Evolutionary conservation across 495 filamentous ascomycete species (phyloP).

Genomic region (Mytilinidion resinicola): DNA sequence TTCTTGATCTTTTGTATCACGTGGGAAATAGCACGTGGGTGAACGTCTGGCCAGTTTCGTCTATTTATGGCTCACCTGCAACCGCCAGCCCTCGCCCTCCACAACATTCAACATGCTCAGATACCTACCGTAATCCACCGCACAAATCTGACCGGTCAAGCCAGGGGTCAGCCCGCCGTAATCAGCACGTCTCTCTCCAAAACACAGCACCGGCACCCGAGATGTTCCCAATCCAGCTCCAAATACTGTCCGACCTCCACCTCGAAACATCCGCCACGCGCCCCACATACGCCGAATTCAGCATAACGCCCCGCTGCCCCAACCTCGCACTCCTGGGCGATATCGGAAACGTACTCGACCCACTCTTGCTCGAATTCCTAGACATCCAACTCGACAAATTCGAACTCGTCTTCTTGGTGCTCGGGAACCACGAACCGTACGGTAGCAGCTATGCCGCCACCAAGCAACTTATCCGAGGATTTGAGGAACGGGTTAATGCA

Average conservation of each 20-base stretch:
- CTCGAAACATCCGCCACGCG: conserved; percentile 37
- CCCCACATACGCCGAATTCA: conserved; percentile 43
- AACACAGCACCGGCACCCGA: background rate
- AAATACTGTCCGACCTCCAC: conserved; percentile 55
- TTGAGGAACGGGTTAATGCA: background rate
- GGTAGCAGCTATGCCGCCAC: conserved; percentile 34
- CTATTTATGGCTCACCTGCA: background rate
- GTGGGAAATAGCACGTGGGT: background rate
- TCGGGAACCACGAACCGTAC: conserved; percentile 56
- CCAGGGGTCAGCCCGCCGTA: background rate
- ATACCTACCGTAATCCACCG: background rate
- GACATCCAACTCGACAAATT: conserved; percentile 42
- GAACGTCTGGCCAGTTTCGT: background rate
- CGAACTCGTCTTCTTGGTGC: conserved; percentile 44
- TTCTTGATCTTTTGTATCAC: background rate
- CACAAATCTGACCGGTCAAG: background rate
- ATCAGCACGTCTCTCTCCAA: background rate
- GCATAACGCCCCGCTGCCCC: conserved; percentile 41
- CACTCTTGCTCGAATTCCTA: conserved; percentile 43
- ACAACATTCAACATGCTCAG: background rate
- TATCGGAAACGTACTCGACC: conserved; percentile 45
- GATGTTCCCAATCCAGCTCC: conserved; percentile 32
- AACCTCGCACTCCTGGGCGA: conserved; percentile 54
- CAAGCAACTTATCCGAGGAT: conserved; percentile 24
- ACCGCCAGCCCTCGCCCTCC: background rate